Evolutionary conservation across 129 eudicot genomes (phyloP).

Genomic region (Artemisia tridentata): DNA sequence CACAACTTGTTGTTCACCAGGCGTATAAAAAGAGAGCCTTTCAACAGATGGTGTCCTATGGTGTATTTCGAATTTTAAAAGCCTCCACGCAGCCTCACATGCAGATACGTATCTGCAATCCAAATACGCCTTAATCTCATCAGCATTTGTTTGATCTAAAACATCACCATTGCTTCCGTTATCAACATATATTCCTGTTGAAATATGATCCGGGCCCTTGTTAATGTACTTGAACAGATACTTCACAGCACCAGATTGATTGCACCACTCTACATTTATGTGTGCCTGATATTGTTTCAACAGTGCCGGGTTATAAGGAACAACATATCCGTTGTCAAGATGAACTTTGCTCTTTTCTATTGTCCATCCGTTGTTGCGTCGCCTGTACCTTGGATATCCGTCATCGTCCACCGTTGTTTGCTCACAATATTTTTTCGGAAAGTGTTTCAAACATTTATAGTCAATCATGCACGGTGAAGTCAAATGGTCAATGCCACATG

Average conservation of each 20-base stretch:
- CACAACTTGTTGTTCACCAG: not conserved
- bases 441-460: not conserved
- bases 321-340: not conserved
- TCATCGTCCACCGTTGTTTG: not conserved
- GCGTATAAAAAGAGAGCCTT: not conserved
- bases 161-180: too few species aligned
- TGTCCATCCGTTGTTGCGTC: not conserved
- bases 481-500: not conserved
- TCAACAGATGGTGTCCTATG: not conserved
- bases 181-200: not conserved
- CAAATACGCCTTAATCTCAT: not conserved
- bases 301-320: not conserved
- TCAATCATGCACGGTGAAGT: not conserved
- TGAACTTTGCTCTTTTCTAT: not conserved
- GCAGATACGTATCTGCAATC: not conserved
- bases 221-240: not conserved
- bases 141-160: not conserved
- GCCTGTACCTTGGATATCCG: not conserved
- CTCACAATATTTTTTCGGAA: not conserved
- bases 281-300: not conserved
- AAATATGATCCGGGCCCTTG: not conserved
- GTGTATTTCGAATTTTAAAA: not conserved
- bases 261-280: not conserved
- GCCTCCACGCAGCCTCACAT: not conserved
- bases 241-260: not conserved